Evolutionary conservation across 345 rosid genomes (phyloP), one percentile per base, ranked within the genome.

Genomic region (Eucalyptus virginea): DNA sequence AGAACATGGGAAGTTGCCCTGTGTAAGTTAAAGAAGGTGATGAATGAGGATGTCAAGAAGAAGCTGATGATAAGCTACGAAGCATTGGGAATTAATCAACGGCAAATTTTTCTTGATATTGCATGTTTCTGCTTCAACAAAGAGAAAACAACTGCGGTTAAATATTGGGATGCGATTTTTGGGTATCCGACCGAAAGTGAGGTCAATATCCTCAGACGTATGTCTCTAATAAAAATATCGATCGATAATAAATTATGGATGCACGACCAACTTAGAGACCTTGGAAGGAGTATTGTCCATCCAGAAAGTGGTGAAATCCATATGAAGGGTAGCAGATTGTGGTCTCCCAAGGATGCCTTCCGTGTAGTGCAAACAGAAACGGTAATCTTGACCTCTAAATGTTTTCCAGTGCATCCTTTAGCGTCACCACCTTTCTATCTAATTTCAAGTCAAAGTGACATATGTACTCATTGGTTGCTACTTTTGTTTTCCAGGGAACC

Each of bases 181-280:
- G 48, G 48, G 8, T 56, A 56, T 47, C 3, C 28, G 3, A 30
- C 87, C 0, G 81, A 58, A 34, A 37, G 2, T 3, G 51, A 44
- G 4, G 19, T 62, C 4, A 67, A 62, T 21, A 34, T 44, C 37
- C 87, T 87, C 13, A 21, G 6, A 4, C 24, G 6, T 10, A 62
- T 40, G 88, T 87, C 88, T 5, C 0, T 87, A 1, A 58, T 87
- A 42, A 87, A 87, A 32, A 58, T 87, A 17, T 11, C 5, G 2
- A 9, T 24, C 2, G 0, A 32, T 4, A 13, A 58, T 30, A 30
- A 7, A 47, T 6, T 88, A 13, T 37, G 86, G 48, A 88, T 88
- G 89, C 89, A 88, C 1, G 89, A 88, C 45, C 89, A 67, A 40
- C 62, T 88, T 14, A 88, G 89, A 67, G 89, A 88, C 34, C 86